These are phyloP conservation scores for Alternaria alternata DNA, from an alignment of 2,329 filamentous ascomycete genomes.

Conservation along the genomic window DNA sequence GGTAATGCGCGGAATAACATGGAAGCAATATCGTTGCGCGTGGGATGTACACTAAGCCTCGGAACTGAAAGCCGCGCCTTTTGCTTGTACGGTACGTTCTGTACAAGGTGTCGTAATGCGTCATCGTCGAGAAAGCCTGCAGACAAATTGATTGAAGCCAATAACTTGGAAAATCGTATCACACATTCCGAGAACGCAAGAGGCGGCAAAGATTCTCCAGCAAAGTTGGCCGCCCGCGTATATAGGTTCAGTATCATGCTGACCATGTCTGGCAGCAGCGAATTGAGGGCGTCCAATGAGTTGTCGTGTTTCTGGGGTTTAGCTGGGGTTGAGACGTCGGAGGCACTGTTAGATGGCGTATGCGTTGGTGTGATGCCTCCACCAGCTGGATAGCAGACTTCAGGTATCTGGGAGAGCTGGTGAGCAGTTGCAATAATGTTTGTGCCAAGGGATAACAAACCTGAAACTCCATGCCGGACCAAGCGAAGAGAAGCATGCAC, in stretches of 20 bases:
- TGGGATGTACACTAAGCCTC: slow-evolving; percentile 45
- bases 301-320: slow-evolving; percentile 52
- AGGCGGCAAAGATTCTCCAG: slow-evolving; percentile 74
- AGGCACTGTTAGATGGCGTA: slow-evolving; percentile 50
- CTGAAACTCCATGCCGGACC: slow-evolving; percentile 83
- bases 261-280: slow-evolving; percentile 74
- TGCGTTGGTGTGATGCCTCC: slow-evolving; percentile 54
- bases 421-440: not conserved
- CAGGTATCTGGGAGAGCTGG: slow-evolving; percentile 59
- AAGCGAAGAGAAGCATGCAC: slow-evolving; percentile 82
- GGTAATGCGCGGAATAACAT: slow-evolving; percentile 58
- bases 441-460: slow-evolving; percentile 53
- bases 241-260: slow-evolving; percentile 80
- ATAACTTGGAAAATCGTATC: slow-evolving; percentile 75
- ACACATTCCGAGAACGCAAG: slow-evolving; percentile 76
- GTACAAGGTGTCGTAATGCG: slow-evolving; percentile 59
- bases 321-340: slow-evolving; percentile 52
- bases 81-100: slow-evolving; percentile 57
- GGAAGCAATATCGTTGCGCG: slow-evolving; percentile 48
- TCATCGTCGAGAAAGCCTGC: slow-evolving; percentile 69
- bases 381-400: slow-evolving; percentile 60
- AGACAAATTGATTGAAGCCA: slow-evolving; percentile 71
- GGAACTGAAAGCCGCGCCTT: slow-evolving; percentile 45
- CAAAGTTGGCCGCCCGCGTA: slow-evolving; percentile 68
- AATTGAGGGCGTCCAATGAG: slow-evolving; percentile 59